Evolutionary conservation across 2,329 filamentous ascomycete species (phyloP).

Genomic region (Penicillium sclerotigenum): DNA sequence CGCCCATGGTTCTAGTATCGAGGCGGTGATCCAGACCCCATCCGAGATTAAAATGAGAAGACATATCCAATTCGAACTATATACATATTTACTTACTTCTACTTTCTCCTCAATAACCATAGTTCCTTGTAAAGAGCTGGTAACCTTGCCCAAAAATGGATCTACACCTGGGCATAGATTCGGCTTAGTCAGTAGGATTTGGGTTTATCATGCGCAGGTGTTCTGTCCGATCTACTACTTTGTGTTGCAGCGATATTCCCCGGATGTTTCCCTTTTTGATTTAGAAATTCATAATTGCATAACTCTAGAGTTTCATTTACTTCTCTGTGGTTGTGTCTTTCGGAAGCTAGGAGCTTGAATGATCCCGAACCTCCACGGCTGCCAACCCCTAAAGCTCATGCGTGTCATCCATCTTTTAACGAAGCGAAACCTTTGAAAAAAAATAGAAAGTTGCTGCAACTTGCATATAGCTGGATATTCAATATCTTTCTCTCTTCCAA

Average conservation of each 20-base stretch:
- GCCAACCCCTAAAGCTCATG: neutral
- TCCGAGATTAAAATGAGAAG: neutral
- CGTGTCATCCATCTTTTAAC: neutral
- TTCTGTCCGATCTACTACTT: neutral
- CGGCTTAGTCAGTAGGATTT: neutral
- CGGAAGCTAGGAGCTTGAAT: neutral
- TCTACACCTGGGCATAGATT: too few relatives aligned
- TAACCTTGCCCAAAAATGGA: neutral
- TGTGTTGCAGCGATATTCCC: constrained; percentile 4
- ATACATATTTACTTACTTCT: neutral
- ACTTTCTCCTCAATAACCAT: neutral
- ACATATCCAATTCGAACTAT: neutral
- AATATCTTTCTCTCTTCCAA: neutral
- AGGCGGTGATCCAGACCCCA: neutral
- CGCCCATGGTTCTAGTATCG: neutral
- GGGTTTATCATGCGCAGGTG: neutral
- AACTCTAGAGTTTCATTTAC: neutral
- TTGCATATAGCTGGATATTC: neutral
- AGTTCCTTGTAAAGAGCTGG: neutral
- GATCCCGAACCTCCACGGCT: neutral
- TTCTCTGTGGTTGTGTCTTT: neutral
- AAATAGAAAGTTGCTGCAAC: neutral
- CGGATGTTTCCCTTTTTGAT: neutral
- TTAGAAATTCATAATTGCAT: neutral
- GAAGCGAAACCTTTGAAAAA: neutral